phyloP scores from a whole-genome alignment of 225 moss, liverwort and hornwort genomes.

The Asterella californica region DNA sequence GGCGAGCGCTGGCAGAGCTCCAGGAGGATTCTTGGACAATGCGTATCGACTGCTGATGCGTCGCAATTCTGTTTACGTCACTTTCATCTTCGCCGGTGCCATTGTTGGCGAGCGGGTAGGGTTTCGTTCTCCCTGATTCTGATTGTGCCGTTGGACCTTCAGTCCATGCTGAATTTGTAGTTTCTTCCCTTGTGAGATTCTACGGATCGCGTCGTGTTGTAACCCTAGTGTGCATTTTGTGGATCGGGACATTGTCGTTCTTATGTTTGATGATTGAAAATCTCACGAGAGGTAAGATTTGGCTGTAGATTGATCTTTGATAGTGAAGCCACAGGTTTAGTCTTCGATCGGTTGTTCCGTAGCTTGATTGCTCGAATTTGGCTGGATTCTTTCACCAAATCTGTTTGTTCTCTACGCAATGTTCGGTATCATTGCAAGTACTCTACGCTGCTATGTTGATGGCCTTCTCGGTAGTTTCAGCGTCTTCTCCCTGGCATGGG shows the following conservation, averaged over 20 bases:
- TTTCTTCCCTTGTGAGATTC: not conserved
- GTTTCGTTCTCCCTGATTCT: not conserved
- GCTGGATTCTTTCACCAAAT: not conserved
- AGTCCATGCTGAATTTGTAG: not conserved
- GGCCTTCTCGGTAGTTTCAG: not conserved
- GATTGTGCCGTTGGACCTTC: not conserved
- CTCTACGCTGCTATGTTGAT: not conserved
- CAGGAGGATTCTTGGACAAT: conserved; percentile 62
- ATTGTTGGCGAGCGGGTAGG: conserved; percentile 89
- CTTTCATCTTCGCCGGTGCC: conserved; percentile 87
- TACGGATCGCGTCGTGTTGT: not conserved
- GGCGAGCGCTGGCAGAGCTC: conserved; percentile 38
- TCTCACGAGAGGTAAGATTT: not conserved
- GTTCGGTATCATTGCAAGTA: not conserved
- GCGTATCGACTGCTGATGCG: conserved; percentile 84
- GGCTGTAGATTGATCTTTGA: not conserved
- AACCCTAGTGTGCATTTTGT: conserved; percentile 8
- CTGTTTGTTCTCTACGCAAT: not conserved
- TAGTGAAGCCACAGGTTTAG: not conserved
- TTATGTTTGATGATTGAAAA: not conserved
- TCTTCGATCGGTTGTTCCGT: not conserved
- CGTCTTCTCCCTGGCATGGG: not conserved
- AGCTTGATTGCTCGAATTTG: not conserved
- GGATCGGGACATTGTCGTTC: not conserved
- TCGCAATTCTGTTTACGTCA: conserved; percentile 78